A percentile compares a stretch with the other conserved stretches of the same genome.
phyloP scores from a whole-genome alignment of 2,329 filamentous ascomycete genomes.

The Sporothrix mexicana region DNA sequence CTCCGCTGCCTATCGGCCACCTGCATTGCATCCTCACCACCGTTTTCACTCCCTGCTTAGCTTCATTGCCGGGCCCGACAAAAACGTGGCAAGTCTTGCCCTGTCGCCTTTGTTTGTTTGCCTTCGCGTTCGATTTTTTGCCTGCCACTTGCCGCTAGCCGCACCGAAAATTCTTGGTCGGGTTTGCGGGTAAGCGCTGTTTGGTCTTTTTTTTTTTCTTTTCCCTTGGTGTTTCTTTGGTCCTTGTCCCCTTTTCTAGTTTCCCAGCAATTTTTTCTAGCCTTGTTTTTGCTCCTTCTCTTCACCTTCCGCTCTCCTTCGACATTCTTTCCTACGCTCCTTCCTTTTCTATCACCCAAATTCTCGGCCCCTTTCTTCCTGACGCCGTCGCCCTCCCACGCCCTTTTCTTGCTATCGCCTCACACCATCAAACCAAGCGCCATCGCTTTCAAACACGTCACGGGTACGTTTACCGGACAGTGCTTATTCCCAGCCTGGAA shows the following conservation, averaged over 20 bases:
- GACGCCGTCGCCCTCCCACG: slow-evolving; percentile 8
- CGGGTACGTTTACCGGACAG: background rate
- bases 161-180: slow-evolving; percentile 26
- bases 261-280: background rate
- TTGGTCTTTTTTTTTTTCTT: slow-evolving; percentile 12
- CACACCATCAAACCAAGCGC: slow-evolving; percentile 25
- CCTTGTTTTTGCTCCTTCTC: background rate
- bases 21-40: slow-evolving; percentile 19
- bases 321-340: background rate
- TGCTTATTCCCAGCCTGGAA: slow-evolving; percentile 26
- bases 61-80: slow-evolving; percentile 21
- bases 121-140: slow-evolving; percentile 25
- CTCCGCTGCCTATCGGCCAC: slow-evolving; percentile 1
- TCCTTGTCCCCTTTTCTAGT: background rate
- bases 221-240: background rate
- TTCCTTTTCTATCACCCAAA: background rate
- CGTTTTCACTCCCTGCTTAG: slow-evolving; percentile 26
- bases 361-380: background rate
- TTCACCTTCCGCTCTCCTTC: background rate
- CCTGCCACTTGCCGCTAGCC: slow-evolving; percentile 31
- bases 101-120: slow-evolving; percentile 27
- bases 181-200: slow-evolving; percentile 27
- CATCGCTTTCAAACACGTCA: slow-evolving; percentile 4
- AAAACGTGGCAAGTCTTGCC: slow-evolving; percentile 22
- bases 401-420: slow-evolving; percentile 27